phyloP scores from a whole-genome alignment of 805 yeast genomes.

The Peterozyma xylosa region DNA sequence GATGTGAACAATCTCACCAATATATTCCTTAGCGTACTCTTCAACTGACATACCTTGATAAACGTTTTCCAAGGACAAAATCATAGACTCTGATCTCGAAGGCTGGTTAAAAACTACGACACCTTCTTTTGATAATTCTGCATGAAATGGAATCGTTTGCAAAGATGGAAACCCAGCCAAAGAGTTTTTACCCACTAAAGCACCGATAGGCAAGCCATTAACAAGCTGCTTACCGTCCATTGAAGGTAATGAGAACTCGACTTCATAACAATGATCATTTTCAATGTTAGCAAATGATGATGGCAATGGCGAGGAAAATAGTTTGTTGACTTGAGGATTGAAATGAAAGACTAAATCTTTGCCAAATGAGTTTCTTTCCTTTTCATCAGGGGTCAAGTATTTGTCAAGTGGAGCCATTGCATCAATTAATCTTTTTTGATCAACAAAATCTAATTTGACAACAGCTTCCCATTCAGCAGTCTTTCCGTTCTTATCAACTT shows the following conservation, averaged over 20 bases:
- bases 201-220: slow-evolving; percentile 59
- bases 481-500: slow-evolving; percentile 87
- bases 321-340: slow-evolving; percentile 66
- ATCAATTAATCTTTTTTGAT: slow-evolving; percentile 61
- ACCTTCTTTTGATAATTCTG: slow-evolving; percentile 49
- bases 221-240: slow-evolving; percentile 30
- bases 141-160: slow-evolving; percentile 55
- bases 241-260: slow-evolving; percentile 42
- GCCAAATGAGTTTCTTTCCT: slow-evolving; percentile 69
- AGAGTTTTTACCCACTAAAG: slow-evolving; percentile 59
- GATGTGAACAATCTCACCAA: slow-evolving; percentile 60
- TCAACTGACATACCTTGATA: slow-evolving; percentile 49
- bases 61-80: slow-evolving; percentile 50
- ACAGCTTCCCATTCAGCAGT: slow-evolving; percentile 98
- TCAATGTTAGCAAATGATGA: slow-evolving; percentile 72
- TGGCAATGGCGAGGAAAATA: slow-evolving; percentile 71
- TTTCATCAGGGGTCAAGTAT: slow-evolving; percentile 63
- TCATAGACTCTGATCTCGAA: slow-evolving; percentile 74
- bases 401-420: slow-evolving; percentile 65
- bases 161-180: slow-evolving; percentile 90
- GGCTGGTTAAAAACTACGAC: slow-evolving; percentile 80
- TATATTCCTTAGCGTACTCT: slow-evolving; percentile 56
- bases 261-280: slow-evolving; percentile 71
- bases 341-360: slow-evolving; percentile 56
- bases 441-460: slow-evolving; percentile 86